Percentiles rank a stretch among this genome's conserved stretches.
Conservation (phyloP, 345 rosid genomes). For the Garcia nutans region DNA sequence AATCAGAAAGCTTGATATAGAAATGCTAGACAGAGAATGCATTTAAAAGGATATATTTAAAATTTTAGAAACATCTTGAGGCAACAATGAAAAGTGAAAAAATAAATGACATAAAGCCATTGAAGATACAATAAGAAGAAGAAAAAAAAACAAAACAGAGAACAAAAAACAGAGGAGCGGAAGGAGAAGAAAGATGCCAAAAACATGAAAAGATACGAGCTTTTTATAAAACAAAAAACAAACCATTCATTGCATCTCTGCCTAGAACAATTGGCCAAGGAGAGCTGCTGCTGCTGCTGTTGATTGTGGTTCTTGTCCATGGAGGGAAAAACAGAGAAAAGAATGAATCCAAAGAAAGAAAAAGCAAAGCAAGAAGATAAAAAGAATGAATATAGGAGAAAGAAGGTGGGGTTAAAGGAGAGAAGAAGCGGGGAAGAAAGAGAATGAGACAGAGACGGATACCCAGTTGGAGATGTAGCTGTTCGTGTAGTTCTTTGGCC, state of each 20-base stretch:
- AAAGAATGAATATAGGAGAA: not conserved
- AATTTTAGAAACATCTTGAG: not conserved
- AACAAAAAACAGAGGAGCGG: not conserved
- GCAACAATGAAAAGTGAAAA: not conserved
- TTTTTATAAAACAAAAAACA: slow-evolving; percentile 9
- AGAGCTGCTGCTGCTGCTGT: slow-evolving; percentile 62
- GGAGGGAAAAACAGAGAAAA: slow-evolving; percentile 21
- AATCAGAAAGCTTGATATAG: not conserved
- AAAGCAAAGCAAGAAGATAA: slow-evolving; percentile 14
- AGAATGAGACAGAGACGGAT: slow-evolving; percentile 24
- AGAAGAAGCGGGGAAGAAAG: not conserved
- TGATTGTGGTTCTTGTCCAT: slow-evolving; percentile 72
- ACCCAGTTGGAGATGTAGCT: slow-evolving; percentile 35
- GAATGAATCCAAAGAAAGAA: slow-evolving; percentile 1
- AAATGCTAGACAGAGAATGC: not conserved
- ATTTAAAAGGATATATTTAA: not conserved
- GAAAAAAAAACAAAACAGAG: not conserved
- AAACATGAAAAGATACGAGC: not conserved
- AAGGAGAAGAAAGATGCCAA: no score
- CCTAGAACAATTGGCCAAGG: slow-evolving; percentile 74
- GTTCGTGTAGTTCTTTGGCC: slow-evolving; percentile 32
- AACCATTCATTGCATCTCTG: slow-evolving; percentile 90
- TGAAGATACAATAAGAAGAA: not conserved
- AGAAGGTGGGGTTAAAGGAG: slow-evolving; percentile 18
- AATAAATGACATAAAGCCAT: not conserved